phyloP scores from a whole-genome alignment of 495 filamentous ascomycete species.

The Neurospora pannonica region DNA sequence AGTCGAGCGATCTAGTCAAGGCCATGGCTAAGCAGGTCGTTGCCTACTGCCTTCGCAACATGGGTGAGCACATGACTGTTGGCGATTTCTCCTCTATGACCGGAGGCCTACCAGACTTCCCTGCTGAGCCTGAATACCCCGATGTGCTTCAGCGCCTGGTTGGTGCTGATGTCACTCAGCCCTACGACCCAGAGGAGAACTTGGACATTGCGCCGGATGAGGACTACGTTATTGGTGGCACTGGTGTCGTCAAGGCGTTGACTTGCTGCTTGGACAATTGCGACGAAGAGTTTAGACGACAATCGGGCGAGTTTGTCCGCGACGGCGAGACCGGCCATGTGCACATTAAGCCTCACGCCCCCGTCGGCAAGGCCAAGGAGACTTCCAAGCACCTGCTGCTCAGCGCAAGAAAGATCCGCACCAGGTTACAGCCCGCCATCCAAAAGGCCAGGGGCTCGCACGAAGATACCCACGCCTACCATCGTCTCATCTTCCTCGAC shows the following conservation, averaged over 20 bases:
- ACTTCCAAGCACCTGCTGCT: conserved; percentile 84
- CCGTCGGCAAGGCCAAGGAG: conserved; percentile 64
- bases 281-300: conserved; percentile 43
- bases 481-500: conserved; percentile 81
- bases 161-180: conserved; percentile 53
- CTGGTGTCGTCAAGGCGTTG: conserved; percentile 88
- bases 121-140: conserved; percentile 35
- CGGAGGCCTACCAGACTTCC: background rate
- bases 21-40: conserved; percentile 88
- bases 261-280: conserved; percentile 80
- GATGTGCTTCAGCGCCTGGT: conserved; percentile 47
- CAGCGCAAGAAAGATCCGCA: conserved; percentile 79
- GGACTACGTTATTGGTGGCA: conserved; percentile 92
- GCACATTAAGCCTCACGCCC: conserved; percentile 9
- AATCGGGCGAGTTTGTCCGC: conserved; percentile 33
- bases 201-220: conserved; percentile 74
- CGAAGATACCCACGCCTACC: conserved; percentile 56
- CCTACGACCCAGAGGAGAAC: conserved; percentile 41
- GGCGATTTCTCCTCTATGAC: background rate
- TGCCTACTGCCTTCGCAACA: conserved; percentile 84
- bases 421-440: conserved; percentile 74
- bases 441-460: conserved; percentile 52
- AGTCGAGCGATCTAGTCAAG: conserved; percentile 80
- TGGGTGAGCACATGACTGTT: conserved; percentile 41
- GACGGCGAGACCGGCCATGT: conserved; percentile 27